Evolutionary conservation across 179 eudicot species (phyloP), one percentile per base, ranked within the genome.

Genomic region (Spinacia oleracea): DNA sequence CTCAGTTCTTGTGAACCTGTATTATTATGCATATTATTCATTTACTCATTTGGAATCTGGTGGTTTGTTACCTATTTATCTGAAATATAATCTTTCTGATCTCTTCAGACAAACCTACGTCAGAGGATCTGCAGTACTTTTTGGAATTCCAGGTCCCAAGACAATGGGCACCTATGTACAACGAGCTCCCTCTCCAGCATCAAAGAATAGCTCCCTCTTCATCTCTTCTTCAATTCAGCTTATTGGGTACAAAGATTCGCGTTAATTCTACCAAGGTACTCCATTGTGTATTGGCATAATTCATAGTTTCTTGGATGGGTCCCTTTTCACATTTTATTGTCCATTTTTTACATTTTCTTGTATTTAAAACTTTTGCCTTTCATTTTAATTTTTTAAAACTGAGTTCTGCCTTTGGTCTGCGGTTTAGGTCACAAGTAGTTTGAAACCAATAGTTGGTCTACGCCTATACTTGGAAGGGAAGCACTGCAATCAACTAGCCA

Each of bases 101-200:
- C 56, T 59, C 83, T 38, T 48, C 90, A 95, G 98, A 95, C 77
- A 95, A 95, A 87, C 98, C 98, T 69, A 64, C 83, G 42, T 84
- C 87, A 32, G 97, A 93, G 34, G 95, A 95, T 87, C 79, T 95
- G 84, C 97, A 90, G 64, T 90, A 82, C 81, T 95, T 95, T 82
- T 84, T 95, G 89, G 98, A 95, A 79, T 95, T 95, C 73, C 98
- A 95, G 89, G 98, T 95, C 73, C 98, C 98, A 6, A 82, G 90
- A 80, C 97, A 91, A 75, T 95, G 98, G 98, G 95, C 98, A 74
- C 98, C 98, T 51, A 60, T 93, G 88, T 95, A 91, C 84, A 91
- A 92, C 64, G 98, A 95, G 86, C 90, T 95, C 66, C 97, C 98
- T 81, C 95, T 95, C 72, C 90, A 92, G 77, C 98, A 93, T 84